Base-by-base conservation (phyloP, 2,329 filamentous ascomycete genomes). In the Fusarium oligoseptatum region DNA sequence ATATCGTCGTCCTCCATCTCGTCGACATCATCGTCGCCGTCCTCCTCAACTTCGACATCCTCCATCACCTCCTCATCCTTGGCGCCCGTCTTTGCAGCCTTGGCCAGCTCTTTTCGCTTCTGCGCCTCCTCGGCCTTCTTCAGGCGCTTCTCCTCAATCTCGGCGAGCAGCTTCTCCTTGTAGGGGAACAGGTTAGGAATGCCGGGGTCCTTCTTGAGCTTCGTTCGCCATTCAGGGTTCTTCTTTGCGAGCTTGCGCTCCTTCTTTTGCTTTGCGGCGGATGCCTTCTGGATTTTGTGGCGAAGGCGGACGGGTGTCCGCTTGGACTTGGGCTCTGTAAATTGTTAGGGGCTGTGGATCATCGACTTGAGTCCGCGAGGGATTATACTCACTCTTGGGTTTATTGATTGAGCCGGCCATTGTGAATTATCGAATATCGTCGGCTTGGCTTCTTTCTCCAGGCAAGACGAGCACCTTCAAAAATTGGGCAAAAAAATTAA, bases 151-250 rank as follows among this genome's bases (percentile, higher is more conserved):
- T 98, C 94, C 85, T 99, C 97, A 78, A 99, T 97, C 84, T 99
- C 95, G 68, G 95, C 92, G 37, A 99, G 89, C 32, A 99, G 90
- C 87, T 93, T 95, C 83, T 98, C 95, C 87, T 99, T 99, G 88
- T 97, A 98, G 1, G 97, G 97, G 86, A 98, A 99, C 39, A 98
- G 86, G 81, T 98, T 99, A 45, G 97, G 97, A 72, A 99, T 98
- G 58, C 97, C 97, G 27, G 96, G 97, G 80, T 99, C 97, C 87
- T 98, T 99, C 90, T 98, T 98, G 77, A 98, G 83, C 83, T 95
- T 94, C 69, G 95, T 95, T 78, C 94, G 92, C 95, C 97, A 98
- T 94, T 98, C 92, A 37, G 97, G 96, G 83, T 98, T 98, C 91
- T 97, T 95, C 87, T 98, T 98, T 66, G 93, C 95, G 66, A 92